phyloP scores from a whole-genome alignment of 441 rosid genomes.

The Sinapis alba region DNA sequence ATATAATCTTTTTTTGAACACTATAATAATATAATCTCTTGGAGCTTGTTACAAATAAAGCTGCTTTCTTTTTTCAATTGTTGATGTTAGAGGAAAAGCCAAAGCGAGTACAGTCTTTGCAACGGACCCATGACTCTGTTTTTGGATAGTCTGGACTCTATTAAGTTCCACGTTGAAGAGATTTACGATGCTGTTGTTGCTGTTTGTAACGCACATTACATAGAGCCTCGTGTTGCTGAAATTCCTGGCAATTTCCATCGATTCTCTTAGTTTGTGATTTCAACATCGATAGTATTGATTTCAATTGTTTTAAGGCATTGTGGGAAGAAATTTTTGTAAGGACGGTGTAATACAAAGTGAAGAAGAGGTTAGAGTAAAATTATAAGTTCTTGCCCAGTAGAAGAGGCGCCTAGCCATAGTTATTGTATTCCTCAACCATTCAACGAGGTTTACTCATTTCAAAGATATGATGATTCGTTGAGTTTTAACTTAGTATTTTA shows the following conservation, averaged over 20 bases:
- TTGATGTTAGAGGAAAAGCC: not conserved
- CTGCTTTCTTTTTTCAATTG: not conserved
- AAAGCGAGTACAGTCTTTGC: not conserved
- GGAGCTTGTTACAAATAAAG: not conserved
- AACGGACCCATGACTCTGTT: not conserved
- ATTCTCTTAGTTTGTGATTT: not conserved
- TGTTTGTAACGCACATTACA: not conserved
- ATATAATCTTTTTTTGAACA: too few relatives aligned
- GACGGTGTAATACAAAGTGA: not conserved
- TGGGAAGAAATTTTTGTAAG: not conserved
- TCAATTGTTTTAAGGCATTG: not conserved
- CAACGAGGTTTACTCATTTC: not conserved
- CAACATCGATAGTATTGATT: not conserved
- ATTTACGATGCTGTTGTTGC: not conserved
- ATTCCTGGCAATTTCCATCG: not conserved
- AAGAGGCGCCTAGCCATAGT: not conserved
- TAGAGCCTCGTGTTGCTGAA: not conserved
- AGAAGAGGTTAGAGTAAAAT: not conserved
- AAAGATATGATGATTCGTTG: too few relatives aligned
- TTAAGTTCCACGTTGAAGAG: not conserved
- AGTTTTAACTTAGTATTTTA: too few relatives aligned
- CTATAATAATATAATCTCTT: slow-evolving; percentile 2
- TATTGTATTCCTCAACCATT: not conserved
- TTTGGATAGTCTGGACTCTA: not conserved
- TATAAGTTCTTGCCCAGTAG: not conserved